Evolutionary conservation across 148 eudicot genomes (phyloP), one percentile per base, ranked within the genome.

Genomic region (Rheum nobile): DNA sequence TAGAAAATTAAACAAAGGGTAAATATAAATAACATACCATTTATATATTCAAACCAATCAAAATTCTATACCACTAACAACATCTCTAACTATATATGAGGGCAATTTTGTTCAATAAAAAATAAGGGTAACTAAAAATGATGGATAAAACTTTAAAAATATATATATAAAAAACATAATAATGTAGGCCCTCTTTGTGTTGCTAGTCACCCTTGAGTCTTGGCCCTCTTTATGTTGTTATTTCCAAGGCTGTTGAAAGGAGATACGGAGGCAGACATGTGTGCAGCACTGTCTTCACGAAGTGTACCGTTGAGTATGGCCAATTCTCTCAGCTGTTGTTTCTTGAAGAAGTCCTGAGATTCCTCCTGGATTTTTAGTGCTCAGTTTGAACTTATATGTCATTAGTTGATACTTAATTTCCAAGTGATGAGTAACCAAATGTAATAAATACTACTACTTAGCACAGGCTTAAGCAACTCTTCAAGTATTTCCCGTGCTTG

Each of bases 401-500:
- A 54, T 37, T 2, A 63, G 21, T 34, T 35, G n/a, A 17, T 48
- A 42, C 8, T 32, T 68, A 47, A 26, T 21, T 48, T 19, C 46
- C 39, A 76, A 31, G 0, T 3, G 13, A 22, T 21, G 24, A 11
- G 21, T 14, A 24, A 14, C 12, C 73, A 71, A 38, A 74, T 37
- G 4, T 10, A 26, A 79, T 44, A 63, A 26, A 79, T 44, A 63
- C 43, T 6, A 71, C 47, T 38, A 73, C 38, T 76, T 87, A 96
- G 97, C 99, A 96, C 84, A 54, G 99, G 99, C 81, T 84, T 92
- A 73, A 96, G 96, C 74, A 96, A 82, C 81, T 96, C 99, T 82
- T 90, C 94, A n/a, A 96, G 92, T 77, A 96, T 92, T 83, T 92
- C 94, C 67, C 90, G 91, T 24, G 99, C 97, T 84, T 96, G 97